Evolutionary conservation across 805 yeast species (phyloP), one percentile per base, ranked within the genome.

Genomic region (Phaffomyces antillensis): DNA sequence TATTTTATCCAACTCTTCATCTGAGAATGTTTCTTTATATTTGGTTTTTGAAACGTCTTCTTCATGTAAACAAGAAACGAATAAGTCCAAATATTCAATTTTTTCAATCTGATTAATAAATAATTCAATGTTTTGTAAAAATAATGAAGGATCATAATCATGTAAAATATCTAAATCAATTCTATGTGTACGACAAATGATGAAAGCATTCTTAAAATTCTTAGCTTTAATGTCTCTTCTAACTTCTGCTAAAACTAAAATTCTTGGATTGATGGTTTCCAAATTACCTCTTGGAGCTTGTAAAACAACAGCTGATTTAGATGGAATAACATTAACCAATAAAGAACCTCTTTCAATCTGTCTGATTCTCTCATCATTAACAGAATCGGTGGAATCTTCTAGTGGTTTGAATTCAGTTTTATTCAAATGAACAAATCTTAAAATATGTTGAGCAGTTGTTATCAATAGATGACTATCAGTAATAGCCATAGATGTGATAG

Each of bases 271-370:
- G 17, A 93, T 85, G 0, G 98, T 89, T 63, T 93, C 99, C 53
- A 93, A 68, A 58, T 93, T 93, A 49, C 99, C 99, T 61, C 99
- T 77, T 47, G 95, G 95, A 5, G 96, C 96, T 63, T 93, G 96
- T 43, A 93, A 70, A 5, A 87, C 80, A 17, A 95, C 89, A 1
- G 90, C 75, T 45, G 89, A 81, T 44, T 78, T 83, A 0, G 91
- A 78, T 1, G 97, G 96, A 56, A 89, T 83, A 2, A 79, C 78
- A 35, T 89, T 71, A 0, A 91, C 87, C 40, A 93, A 64, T n/a
- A 85, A 55, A 0, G 97, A 88, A 1, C 99, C 98, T 52, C 96
- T 75, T 65, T 93, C 99, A 43, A 93, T 82, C 47, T 83, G 78
- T 55, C 99, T 78, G 15, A 83, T 74, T 65, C 97, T 78, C 66